Conservation (phyloP, 2,329 filamentous ascomycete species). For the Fusarium sp. region DNA sequence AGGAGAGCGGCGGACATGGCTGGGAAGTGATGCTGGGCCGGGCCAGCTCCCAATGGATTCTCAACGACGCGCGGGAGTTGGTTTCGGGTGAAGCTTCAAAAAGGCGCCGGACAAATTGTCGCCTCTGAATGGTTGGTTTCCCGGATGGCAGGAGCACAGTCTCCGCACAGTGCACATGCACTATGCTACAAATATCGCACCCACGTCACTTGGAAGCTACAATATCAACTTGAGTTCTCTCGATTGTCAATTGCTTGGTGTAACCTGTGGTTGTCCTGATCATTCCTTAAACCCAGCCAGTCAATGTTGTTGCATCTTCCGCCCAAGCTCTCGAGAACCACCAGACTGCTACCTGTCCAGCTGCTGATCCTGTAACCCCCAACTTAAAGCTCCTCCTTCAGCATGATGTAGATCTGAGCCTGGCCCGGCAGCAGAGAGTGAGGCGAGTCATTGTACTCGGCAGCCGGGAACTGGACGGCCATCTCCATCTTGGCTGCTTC, state of each 20-base stretch:
- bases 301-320: neutral
- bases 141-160: conserved; percentile 35
- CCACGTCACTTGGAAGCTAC: neutral
- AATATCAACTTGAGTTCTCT: neutral
- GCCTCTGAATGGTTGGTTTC: conserved; percentile 28
- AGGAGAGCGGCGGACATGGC: conserved; percentile 43
- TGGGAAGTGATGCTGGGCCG: conserved; percentile 43
- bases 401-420: conserved; percentile 20
- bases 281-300: neutral
- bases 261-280: neutral
- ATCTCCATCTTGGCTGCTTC: conserved; percentile 22
- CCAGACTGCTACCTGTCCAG: neutral
- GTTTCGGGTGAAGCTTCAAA: conserved; percentile 43
- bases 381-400: conserved; percentile 29
- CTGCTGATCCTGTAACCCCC: neutral
- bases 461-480: conserved; percentile 18
- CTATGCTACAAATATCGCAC: conserved; percentile 18
- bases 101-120: conserved; percentile 40
- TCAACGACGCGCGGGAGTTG: conserved; percentile 37
- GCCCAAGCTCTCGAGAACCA: neutral
- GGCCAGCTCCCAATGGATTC: conserved; percentile 48
- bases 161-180: conserved; percentile 32
- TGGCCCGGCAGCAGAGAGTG: conserved; percentile 22
- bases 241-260: neutral
- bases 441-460: conserved; percentile 30